Evolutionary conservation across 768 basidiomycete species (phyloP).

Genomic region (Naganishia vaughanmartiniae): DNA sequence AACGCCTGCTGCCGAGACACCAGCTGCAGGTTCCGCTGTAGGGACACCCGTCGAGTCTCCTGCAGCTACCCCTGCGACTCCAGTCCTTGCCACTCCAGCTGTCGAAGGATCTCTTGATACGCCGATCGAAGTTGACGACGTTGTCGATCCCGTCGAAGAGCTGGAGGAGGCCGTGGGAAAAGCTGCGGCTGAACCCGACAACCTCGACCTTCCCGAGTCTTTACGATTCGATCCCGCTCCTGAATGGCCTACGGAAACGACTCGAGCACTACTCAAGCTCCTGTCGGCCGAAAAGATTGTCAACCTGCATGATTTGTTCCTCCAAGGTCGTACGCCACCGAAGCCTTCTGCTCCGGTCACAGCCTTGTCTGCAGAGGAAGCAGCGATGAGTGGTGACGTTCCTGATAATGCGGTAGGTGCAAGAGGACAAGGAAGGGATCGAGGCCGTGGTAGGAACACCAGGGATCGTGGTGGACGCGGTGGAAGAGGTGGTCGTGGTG

Average conservation of each 20-base stretch:
- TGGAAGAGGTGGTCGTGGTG: conserved; percentile 34
- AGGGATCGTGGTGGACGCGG: conserved; percentile 39
- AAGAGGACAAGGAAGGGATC: conserved; percentile 45
- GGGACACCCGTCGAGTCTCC: not conserved
- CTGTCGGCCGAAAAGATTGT: conserved; percentile 63
- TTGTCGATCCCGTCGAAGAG: conserved; percentile 28
- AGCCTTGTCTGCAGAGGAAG: conserved; percentile 34
- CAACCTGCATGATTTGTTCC: conserved; percentile 68
- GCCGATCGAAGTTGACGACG: conserved; percentile 37
- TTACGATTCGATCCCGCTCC: conserved; percentile 38
- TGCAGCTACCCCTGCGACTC: not conserved
- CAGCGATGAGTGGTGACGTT: not conserved
- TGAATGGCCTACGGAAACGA: conserved; percentile 38
- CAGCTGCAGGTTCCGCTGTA: conserved; percentile 3
- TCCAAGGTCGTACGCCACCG: conserved; percentile 78
- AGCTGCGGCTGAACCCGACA: conserved; percentile 22
- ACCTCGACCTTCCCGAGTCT: conserved; percentile 39
- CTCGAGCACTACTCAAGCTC: conserved; percentile 60
- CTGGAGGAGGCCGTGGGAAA: conserved; percentile 56
- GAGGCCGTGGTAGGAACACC: conserved; percentile 44
- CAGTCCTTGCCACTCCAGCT: conserved; percentile 1
- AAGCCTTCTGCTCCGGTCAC: conserved; percentile 40
- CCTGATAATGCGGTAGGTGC: conserved; percentile 17
- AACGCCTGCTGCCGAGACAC: conserved; percentile 18
- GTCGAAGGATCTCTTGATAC: conserved; percentile 13